A percentile compares a stretch with the other conserved stretches of the same genome.
Evolutionary conservation across 2,329 filamentous ascomycete species (phyloP).

Genomic region (Xylaria sp.): DNA sequence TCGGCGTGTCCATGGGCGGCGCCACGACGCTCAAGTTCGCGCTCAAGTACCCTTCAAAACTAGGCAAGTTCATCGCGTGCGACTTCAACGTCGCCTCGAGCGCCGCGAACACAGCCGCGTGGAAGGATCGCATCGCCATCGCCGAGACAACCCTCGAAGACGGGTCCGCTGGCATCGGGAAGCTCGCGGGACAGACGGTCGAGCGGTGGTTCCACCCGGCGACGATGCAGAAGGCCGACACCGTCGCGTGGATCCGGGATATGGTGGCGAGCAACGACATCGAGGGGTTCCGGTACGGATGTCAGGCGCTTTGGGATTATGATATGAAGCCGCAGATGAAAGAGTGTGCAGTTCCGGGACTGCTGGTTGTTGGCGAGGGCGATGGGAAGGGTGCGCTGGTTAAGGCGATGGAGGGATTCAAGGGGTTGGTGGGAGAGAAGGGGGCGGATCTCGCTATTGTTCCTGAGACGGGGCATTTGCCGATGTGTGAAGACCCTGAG

Average conservation of each 20-base stretch:
- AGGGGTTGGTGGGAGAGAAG: slow-evolving; percentile 62
- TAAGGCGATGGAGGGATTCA: slow-evolving; percentile 83
- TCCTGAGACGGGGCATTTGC: slow-evolving; percentile 79
- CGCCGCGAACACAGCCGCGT: slow-evolving; percentile 78
- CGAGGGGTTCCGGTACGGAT: slow-evolving; percentile 73
- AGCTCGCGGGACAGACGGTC: slow-evolving; percentile 77
- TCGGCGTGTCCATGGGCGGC: slow-evolving; percentile 86
- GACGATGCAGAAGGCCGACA: slow-evolving; percentile 58
- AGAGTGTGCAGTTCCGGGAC: slow-evolving; percentile 65
- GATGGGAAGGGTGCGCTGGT: slow-evolving; percentile 79
- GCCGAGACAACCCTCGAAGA: slow-evolving; percentile 65
- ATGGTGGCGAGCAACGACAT: slow-evolving; percentile 78
- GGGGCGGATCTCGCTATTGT: slow-evolving; percentile 72
- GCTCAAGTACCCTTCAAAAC: slow-evolving; percentile 82
- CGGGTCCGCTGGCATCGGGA: slow-evolving; percentile 67
- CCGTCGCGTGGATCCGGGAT: slow-evolving; percentile 68
- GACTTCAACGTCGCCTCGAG: slow-evolving; percentile 84
- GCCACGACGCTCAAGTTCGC: slow-evolving; percentile 80
- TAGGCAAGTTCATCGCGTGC: slow-evolving; percentile 82
- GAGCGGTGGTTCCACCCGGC: slow-evolving; percentile 80
- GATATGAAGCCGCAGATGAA: slow-evolving; percentile 70
- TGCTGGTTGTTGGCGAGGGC: slow-evolving; percentile 77
- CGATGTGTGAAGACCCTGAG: slow-evolving; percentile 81
- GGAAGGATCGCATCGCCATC: slow-evolving; percentile 79
- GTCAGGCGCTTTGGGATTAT: slow-evolving; percentile 78